Evolutionary conservation across 805 yeast species (phyloP), one percentile per base, ranked within the genome.

Genomic region (Ogataea populi-albae): DNA sequence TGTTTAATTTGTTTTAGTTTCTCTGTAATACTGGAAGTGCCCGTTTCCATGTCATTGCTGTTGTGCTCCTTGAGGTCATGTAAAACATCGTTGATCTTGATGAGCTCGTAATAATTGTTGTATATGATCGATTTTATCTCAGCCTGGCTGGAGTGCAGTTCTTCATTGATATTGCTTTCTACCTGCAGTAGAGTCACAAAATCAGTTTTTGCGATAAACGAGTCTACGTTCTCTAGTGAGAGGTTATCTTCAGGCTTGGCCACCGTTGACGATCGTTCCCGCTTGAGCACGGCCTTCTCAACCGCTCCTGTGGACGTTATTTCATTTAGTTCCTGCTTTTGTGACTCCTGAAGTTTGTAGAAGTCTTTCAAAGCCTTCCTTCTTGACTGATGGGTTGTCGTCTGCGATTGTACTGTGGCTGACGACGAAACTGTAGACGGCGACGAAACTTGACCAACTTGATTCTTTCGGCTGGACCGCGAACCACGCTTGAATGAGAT

Each of bases 51-150:
- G 39, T 7, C 41, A 38, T 11, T 46, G 47, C 8, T 38, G 17
- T 45, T 50, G 20, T 46, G 41, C 11, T 43, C 36, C 24, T 62
- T 62, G 28, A 68, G 38, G 23, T 61, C 65, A 35, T 54, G 56
- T 34, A 82, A 58, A 3, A 80, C 71, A 30, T 78, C 75, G 47
- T 77, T 80, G 40, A 82, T 71, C 49, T 79, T 79, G 50, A 82
- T 80, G 45, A 82, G 61, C 42, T 82, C 89, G 54, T 77, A 80
- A 64, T 82, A 82, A 50, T 82, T 82, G 56, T 82, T 85, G 57
- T 82, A 82, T 8, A 82, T 79, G 26, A 82, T 80, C 19, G 83
- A 75, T 48, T 82, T 82, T 44, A 80, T 79, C 30, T 75, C 77
- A 49, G 76, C 71, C 41, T 76, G 79, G 34, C 72, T 76, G 11